Percentiles rank a stretch among this genome's conserved stretches.
These are phyloP conservation scores for Colletotrichum sp. DNA, from an alignment of 2,329 filamentous ascomycete species.

Conservation along the genomic window DNA sequence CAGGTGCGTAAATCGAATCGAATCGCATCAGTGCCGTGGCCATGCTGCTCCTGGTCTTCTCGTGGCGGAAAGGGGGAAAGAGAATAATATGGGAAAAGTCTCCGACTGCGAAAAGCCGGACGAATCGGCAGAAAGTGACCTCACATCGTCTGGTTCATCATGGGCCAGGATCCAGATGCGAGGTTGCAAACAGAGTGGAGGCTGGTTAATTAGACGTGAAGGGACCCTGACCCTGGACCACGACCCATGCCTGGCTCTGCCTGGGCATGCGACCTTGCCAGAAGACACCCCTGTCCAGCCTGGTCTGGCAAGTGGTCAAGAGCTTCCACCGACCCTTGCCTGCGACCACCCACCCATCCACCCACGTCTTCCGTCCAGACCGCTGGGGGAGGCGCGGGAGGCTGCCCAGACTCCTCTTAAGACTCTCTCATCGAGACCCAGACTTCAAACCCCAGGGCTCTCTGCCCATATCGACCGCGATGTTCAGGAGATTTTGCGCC, in stretches of 20 bases:
- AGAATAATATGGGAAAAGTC: slow-evolving; percentile 1
- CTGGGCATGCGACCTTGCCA: neutral
- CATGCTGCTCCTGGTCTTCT: neutral
- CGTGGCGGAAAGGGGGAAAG: neutral
- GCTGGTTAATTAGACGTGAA: slow-evolving; percentile 14
- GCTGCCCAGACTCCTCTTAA: neutral
- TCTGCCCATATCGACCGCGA: neutral
- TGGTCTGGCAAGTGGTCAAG: neutral
- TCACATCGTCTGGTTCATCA: neutral
- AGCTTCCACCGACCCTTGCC: neutral
- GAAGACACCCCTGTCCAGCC: neutral
- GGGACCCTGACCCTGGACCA: neutral
- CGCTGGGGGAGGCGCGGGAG: neutral
- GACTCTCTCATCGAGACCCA: neutral
- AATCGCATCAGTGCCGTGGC: neutral
- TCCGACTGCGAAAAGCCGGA: slow-evolving; percentile 12
- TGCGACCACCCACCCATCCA: neutral
- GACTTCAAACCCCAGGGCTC: neutral
- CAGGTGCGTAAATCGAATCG: neutral
- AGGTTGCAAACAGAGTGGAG: slow-evolving; percentile 13
- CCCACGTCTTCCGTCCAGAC: neutral
- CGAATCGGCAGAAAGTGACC: slow-evolving; percentile 18
- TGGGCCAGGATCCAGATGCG: neutral
- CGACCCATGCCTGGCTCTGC: neutral
- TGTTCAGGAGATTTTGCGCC: neutral